These are phyloP conservation scores for Xylaria sp. DNA, from an alignment of 495 filamentous ascomycete species.

Conservation along the genomic window DNA sequence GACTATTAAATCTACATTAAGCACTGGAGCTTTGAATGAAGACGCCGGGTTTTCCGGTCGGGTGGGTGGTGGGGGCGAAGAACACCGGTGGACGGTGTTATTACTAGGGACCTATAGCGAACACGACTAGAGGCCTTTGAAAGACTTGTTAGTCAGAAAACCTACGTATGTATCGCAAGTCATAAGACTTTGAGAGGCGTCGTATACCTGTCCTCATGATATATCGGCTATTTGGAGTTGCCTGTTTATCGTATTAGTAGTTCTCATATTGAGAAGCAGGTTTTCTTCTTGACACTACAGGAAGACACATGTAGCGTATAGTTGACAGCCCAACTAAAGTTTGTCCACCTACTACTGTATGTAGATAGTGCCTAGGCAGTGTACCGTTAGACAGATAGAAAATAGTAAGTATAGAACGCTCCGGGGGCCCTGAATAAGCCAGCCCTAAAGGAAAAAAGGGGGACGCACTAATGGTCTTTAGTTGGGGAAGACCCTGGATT, in stretches of 20 bases:
- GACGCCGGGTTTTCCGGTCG: constrained; percentile 5
- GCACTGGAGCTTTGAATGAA: not conserved
- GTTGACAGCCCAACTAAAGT: not conserved
- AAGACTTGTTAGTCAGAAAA: not conserved
- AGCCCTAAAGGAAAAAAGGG: constrained; percentile 14
- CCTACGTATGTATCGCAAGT: not conserved
- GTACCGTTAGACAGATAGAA: not conserved
- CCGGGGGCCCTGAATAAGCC: not conserved
- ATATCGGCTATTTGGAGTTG: not conserved
- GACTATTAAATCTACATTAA: not conserved
- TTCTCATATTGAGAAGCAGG: not conserved
- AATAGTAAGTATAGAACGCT: no score
- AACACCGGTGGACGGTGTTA: constrained; percentile 1
- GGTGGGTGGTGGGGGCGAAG: constrained; percentile 8
- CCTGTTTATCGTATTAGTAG: not conserved
- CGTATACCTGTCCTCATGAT: not conserved
- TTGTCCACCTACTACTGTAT: no score
- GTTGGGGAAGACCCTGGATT: constrained; percentile 24
- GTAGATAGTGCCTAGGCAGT: no score
- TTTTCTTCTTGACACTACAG: not conserved
- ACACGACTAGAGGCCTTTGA: not conserved
- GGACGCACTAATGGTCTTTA: not conserved
- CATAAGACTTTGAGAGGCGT: not conserved
- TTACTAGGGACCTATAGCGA: not conserved
- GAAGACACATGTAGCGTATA: no score